Evolutionary conservation across 257 asterid species (phyloP).

Genomic region (Hygrophila difformis): DNA sequence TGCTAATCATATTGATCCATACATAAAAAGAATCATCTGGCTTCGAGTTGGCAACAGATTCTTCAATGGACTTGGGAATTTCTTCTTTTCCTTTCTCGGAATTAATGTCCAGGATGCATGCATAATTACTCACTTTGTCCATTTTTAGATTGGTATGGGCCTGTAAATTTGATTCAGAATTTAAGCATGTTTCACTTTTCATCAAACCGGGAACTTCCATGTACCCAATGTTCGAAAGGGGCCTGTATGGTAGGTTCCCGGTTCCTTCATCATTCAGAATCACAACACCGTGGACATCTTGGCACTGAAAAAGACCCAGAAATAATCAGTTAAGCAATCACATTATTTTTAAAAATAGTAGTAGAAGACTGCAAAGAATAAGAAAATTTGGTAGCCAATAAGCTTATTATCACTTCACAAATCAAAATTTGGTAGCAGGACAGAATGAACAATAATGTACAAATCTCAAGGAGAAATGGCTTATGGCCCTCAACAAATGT

Average conservation of each 20-base stretch:
- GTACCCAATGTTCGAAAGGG: slow-evolving; percentile 17
- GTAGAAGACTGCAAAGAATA: too few relatives aligned
- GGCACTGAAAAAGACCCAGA: slow-evolving; percentile 28
- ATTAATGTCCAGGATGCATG: slow-evolving; percentile 36
- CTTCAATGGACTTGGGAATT: slow-evolving; percentile 29
- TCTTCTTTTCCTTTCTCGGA: slow-evolving; percentile 66
- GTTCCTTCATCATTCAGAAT: slow-evolving; percentile 31
- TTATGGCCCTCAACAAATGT: too few relatives aligned
- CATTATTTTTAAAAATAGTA: too few relatives aligned
- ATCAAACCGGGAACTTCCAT: slow-evolving; percentile 29
- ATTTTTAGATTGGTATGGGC: slow-evolving; percentile 29
- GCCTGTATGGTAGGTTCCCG: slow-evolving; percentile 18
- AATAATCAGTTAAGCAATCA: too few relatives aligned
- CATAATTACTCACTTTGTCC: slow-evolving; percentile 35
- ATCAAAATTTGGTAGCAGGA: too few relatives aligned
- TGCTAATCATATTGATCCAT: slow-evolving; percentile 23
- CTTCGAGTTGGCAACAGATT: slow-evolving; percentile 34
- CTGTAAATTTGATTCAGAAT: slow-evolving; percentile 31
- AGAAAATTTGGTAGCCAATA: too few relatives aligned
- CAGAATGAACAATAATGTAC: too few relatives aligned
- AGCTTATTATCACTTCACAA: too few relatives aligned
- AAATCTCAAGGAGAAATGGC: too few relatives aligned
- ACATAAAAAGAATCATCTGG: slow-evolving; percentile 55
- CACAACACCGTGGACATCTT: slow-evolving; percentile 23
- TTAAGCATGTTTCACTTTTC: slow-evolving; percentile 36